Conservation (phyloP, 1,284 basidiomycete genomes). For the Ceratobasidium papillatum region DNA sequence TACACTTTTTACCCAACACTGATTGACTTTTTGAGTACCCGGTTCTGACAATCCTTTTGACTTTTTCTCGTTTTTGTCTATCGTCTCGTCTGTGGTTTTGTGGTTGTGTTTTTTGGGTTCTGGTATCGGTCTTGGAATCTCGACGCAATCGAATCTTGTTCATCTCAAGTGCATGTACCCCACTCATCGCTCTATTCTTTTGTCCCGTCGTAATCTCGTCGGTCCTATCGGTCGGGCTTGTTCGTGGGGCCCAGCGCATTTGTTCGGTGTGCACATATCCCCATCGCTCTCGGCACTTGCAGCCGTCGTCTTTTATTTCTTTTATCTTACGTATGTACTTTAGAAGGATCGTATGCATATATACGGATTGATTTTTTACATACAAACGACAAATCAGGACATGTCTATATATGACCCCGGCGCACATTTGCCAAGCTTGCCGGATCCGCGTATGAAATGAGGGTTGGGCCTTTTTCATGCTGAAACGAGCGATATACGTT, state of each 20-base stretch:
- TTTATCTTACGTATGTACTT: not conserved
- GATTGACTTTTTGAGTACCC: constrained; percentile 23
- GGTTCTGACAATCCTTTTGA: constrained; percentile 19
- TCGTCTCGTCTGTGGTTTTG: constrained; percentile 9
- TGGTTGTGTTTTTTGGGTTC: constrained; percentile 6
- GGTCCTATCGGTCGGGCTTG: not conserved
- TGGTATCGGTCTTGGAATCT: not conserved
- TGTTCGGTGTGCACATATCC: not conserved
- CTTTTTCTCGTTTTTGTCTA: constrained; percentile 21
- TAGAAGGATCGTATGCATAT: not conserved
- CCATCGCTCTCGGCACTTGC: not conserved
- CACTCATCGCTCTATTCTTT: not conserved
- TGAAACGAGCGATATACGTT: constrained; percentile 6
- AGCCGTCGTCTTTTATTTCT: not conserved
- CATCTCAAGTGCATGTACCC: constrained; percentile 21
- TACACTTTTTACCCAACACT: constrained; percentile 9
- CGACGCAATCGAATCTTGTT: constrained; percentile 32
- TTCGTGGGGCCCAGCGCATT: not conserved
- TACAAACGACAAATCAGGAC: not conserved
- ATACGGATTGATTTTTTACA: not conserved
- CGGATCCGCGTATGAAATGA: constrained; percentile 4
- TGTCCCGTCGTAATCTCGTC: not conserved
- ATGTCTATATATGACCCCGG: not conserved
- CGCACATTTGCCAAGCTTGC: not conserved
- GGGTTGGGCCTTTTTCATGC: not conserved